phyloP scores from a whole-genome alignment of 768 basidiomycete genomes.

The Leucocoprinus birnbaumii region DNA sequence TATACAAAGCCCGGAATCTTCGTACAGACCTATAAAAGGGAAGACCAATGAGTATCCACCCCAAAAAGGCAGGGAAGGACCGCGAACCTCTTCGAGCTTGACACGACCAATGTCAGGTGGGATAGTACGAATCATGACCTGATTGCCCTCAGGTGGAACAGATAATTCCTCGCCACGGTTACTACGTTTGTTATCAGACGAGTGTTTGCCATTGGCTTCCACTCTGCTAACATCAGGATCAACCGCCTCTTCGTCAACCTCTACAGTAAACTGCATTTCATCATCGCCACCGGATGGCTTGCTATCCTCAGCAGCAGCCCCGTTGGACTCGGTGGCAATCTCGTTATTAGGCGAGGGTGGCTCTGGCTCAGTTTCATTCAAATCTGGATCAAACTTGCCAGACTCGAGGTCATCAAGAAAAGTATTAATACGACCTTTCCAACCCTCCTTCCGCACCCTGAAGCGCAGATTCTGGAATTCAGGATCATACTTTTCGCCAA shows the following conservation, averaged over 20 bases:
- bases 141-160: constrained; percentile 74
- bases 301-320: constrained; percentile 43
- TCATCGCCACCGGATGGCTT: constrained; percentile 57
- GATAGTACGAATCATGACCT: constrained; percentile 94
- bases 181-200: constrained; percentile 39
- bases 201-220: constrained; percentile 57
- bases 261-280: constrained; percentile 72
- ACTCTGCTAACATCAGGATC: constrained; percentile 54
- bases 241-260: constrained; percentile 66
- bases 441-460: constrained; percentile 81
- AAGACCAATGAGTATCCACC: constrained; percentile 5
- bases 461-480: constrained; percentile 71
- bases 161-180: constrained; percentile 73
- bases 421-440: constrained; percentile 67
- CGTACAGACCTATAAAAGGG: constrained; percentile 57
- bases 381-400: constrained; percentile 82
- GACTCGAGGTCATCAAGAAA: constrained; percentile 81
- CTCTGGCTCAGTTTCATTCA: constrained; percentile 58
- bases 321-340: constrained; percentile 35
- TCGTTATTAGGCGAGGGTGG: constrained; percentile 53
- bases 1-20: constrained; percentile 82
- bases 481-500: constrained; percentile 92
- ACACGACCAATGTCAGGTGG: constrained; percentile 89
- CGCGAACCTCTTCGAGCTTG: constrained; percentile 80
- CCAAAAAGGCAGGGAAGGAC: constrained; percentile 13